A percentile compares a stretch with the other conserved stretches of the same genome.
Conservation (phyloP, 441 rosid species). For the Croton setiger region DNA sequence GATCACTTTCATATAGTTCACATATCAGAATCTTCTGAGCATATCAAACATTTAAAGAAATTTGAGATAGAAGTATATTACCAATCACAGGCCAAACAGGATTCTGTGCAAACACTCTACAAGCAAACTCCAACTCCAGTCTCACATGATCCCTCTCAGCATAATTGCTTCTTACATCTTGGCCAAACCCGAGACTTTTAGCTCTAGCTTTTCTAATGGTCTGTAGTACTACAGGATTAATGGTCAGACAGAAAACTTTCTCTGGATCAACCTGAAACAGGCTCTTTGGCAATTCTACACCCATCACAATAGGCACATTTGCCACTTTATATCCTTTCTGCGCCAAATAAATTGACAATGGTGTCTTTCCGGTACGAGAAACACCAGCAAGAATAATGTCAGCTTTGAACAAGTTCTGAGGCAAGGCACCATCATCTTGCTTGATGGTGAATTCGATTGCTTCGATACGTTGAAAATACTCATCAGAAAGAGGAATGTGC, state of each 20-base stretch:
- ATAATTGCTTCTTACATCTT: constrained; percentile 48
- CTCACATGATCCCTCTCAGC: constrained; percentile 75
- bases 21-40: background rate
- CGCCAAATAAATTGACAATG: constrained; percentile 70
- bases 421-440: constrained; percentile 84
- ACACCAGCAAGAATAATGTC: constrained; percentile 79
- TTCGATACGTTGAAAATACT: constrained; percentile 65
- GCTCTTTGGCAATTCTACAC: constrained; percentile 55
- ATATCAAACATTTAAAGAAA: background rate
- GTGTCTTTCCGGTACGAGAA: constrained; percentile 85
- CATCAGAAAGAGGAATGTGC: constrained; percentile 50
- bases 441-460: constrained; percentile 87
- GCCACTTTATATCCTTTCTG: constrained; percentile 90
- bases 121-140: constrained; percentile 65
- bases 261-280: constrained; percentile 62
- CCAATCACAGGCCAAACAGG: constrained; percentile 89
- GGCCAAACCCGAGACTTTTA: constrained; percentile 57
- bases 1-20: background rate
- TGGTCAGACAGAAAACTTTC: constrained; percentile 75
- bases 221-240: constrained; percentile 66
- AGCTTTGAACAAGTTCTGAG: constrained; percentile 61
- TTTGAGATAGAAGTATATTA: constrained; percentile 24
- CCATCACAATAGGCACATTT: constrained; percentile 81
- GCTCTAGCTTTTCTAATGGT: constrained; percentile 74
- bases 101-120: constrained; percentile 59